A percentile compares a stretch with the other conserved stretches of the same genome.
These are phyloP conservation scores for Edaphochlamys debaryana DNA, from an alignment of 139 green algal species.

Conservation along the genomic window DNA sequence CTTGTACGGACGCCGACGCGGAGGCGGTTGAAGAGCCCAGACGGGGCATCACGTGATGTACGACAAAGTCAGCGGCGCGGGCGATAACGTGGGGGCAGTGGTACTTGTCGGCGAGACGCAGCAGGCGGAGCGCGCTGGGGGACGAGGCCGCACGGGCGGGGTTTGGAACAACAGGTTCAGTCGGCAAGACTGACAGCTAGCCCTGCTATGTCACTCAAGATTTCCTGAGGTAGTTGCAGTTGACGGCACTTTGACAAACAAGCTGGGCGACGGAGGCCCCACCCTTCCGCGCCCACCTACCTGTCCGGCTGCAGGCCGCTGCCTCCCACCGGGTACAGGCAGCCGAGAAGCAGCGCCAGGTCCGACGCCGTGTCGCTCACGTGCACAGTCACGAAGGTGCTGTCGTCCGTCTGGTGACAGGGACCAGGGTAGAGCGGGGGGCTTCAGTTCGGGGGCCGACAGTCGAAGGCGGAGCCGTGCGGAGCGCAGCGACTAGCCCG, in stretches of 20 bases:
- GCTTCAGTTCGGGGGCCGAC: no score
- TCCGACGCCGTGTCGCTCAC: background rate
- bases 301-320: no score
- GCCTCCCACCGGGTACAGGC: background rate
- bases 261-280: no score
- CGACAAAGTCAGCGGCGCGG: background rate
- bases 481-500: no score
- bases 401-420: no score
- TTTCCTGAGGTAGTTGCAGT: no score
- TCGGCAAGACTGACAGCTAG: background rate
- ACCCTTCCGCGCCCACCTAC: no score
- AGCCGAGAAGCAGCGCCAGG: slow-evolving; percentile 4
- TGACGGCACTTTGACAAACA: no score
- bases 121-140: slow-evolving; percentile 6
- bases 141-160: background rate
- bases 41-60: background rate
- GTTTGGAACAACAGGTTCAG: background rate
- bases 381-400: background rate
- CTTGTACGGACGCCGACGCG: no score
- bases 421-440: no score
- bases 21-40: background rate
- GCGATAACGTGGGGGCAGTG: background rate
- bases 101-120: slow-evolving; percentile 28
- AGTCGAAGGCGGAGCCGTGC: no score
- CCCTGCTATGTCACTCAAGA: no score